phyloP scores from a whole-genome alignment of 352 stramenopile genomes.

The Pythium utonaiense region DNA sequence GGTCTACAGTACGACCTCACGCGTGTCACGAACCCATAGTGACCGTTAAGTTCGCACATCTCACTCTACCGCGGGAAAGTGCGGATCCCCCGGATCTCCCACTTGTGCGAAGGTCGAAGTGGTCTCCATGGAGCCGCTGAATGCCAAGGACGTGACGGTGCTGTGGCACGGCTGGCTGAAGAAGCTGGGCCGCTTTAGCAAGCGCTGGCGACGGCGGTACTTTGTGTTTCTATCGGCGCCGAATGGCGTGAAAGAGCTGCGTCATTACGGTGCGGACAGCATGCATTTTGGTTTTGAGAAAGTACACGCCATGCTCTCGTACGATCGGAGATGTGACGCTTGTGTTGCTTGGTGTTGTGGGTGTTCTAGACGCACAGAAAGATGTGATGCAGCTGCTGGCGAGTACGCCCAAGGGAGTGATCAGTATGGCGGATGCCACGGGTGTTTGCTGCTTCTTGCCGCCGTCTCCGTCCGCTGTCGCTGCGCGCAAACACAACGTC shows the following conservation, averaged over 20 bases:
- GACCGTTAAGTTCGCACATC: not conserved
- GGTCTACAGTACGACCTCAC: not conserved
- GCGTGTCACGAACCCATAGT: slow-evolving; percentile 3
- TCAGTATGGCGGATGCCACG: slow-evolving; percentile 63
- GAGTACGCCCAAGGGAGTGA: slow-evolving; percentile 70
- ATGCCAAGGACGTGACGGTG: slow-evolving; percentile 52
- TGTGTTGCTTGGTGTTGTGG: too few species aligned
- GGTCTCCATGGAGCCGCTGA: slow-evolving; percentile 33
- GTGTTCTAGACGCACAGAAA: slow-evolving; percentile 41
- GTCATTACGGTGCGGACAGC: slow-evolving; percentile 53
- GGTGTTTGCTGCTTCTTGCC: slow-evolving; percentile 75
- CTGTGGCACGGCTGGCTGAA: slow-evolving; percentile 85
- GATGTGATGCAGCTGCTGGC: slow-evolving; percentile 54
- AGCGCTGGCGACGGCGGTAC: slow-evolving; percentile 73
- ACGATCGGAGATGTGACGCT: too few species aligned
- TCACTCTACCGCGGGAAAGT: not conserved
- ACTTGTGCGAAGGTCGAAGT: too few species aligned
- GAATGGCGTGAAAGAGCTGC: slow-evolving; percentile 70
- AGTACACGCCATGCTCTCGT: too few species aligned
- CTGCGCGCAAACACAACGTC: slow-evolving; percentile 43
- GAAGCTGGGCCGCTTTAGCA: slow-evolving; percentile 81
- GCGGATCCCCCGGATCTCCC: too few species aligned
- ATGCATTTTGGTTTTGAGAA: too few species aligned
- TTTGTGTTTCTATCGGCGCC: slow-evolving; percentile 72
- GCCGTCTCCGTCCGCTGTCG: slow-evolving; percentile 27